A percentile compares a stretch with the other conserved stretches of the same genome.
Evolutionary conservation across 805 yeast genomes (phyloP).

Genomic region (Candida orba): DNA sequence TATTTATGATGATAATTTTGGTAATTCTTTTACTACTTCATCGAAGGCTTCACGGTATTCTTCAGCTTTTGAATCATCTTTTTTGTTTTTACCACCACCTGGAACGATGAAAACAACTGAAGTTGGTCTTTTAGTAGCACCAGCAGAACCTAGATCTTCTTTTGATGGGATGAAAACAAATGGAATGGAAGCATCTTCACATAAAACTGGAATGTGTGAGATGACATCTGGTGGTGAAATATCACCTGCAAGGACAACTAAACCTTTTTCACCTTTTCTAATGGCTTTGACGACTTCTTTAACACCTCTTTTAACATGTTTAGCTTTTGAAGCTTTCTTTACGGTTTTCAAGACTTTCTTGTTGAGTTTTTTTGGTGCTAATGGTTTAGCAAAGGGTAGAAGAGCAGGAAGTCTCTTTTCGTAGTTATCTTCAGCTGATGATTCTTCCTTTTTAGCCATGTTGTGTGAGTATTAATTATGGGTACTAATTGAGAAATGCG

Average conservation of each 20-base stretch:
- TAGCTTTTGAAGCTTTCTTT: slow-evolving; percentile 96
- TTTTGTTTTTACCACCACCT: slow-evolving; percentile 83
- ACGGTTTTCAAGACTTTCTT: slow-evolving; percentile 93
- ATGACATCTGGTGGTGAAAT: slow-evolving; percentile 96
- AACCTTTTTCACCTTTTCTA: slow-evolving; percentile 96
- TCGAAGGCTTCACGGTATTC: slow-evolving; percentile 91
- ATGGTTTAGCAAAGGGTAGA: slow-evolving; percentile 87
- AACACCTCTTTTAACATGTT: slow-evolving; percentile 97
- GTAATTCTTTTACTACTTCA: slow-evolving; percentile 89
- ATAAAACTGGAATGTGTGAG: slow-evolving; percentile 93
- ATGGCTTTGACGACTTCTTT: slow-evolving; percentile 97
- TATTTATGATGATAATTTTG: slow-evolving; percentile 17
- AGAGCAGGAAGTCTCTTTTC: slow-evolving; percentile 87
- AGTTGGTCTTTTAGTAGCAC: slow-evolving; percentile 98
- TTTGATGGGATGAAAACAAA: slow-evolving; percentile 92
- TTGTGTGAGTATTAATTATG: background rate
- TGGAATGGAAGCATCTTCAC: slow-evolving; percentile 92
- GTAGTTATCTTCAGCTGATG: slow-evolving; percentile 60
- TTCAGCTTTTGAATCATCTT: slow-evolving; percentile 58
- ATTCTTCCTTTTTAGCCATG: slow-evolving; percentile 42
- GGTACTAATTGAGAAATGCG: background rate
- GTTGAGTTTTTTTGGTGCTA: slow-evolving; percentile 93
- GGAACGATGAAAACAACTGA: slow-evolving; percentile 97
- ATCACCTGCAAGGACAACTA: slow-evolving; percentile 95
- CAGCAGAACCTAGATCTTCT: slow-evolving; percentile 97